Percentiles rank a stretch among this genome's conserved stretches.
These are phyloP conservation scores for Sporothrix protearum DNA, from an alignment of 2,329 filamentous ascomycete genomes.

Conservation along the genomic window DNA sequence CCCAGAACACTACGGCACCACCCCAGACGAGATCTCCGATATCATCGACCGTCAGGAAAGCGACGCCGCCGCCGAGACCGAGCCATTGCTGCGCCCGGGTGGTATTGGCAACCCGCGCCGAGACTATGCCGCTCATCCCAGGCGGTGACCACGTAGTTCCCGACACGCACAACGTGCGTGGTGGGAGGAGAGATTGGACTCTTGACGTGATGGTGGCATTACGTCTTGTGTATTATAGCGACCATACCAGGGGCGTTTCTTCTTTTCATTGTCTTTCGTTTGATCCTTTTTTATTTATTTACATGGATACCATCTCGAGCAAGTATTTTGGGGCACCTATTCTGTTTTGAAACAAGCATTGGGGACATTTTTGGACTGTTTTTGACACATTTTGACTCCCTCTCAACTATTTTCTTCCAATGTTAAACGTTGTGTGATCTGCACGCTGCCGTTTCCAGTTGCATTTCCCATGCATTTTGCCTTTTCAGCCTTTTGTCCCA, in stretches of 20 bases:
- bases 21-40: slow-evolving; percentile 49
- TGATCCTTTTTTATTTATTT: slow-evolving; percentile 2
- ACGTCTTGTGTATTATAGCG: not conserved
- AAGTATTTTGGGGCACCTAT: not conserved
- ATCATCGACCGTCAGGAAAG: slow-evolving; percentile 50
- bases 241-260: not conserved
- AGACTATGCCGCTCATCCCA: slow-evolving; percentile 17
- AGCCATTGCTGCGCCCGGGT: slow-evolving; percentile 49
- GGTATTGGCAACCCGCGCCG: slow-evolving; percentile 45
- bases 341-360: too few species aligned
- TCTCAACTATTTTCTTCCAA: not conserved
- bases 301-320: slow-evolving; percentile 11
- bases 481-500: not conserved
- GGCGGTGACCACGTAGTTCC: not conserved
- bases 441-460: not conserved
- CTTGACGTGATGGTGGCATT: not conserved
- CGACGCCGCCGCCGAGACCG: slow-evolving; percentile 49
- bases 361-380: not conserved
- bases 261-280: slow-evolving; percentile 7
- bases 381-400: not conserved
- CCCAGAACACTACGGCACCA: slow-evolving; percentile 51
- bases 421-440: slow-evolving; percentile 11
- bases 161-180: not conserved
- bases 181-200: not conserved
- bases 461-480: not conserved